phyloP scores from a whole-genome alignment of 1,284 basidiomycete species.

The Melampsora medusae region DNA sequence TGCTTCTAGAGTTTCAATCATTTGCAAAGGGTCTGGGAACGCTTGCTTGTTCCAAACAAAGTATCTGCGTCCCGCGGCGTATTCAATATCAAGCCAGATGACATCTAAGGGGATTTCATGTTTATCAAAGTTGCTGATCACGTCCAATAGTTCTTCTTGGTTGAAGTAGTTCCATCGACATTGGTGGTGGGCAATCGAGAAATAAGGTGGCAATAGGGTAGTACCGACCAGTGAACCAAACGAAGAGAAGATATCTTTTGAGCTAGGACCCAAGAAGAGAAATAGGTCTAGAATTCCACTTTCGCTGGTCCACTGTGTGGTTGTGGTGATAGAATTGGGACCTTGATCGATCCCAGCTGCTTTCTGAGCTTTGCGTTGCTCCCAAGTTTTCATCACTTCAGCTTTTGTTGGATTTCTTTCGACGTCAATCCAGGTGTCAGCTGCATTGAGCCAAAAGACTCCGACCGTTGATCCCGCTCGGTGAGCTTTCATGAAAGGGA shows the following conservation, averaged over 20 bases:
- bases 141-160: slow-evolving; percentile 81
- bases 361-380: slow-evolving; percentile 41
- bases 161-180: slow-evolving; percentile 91
- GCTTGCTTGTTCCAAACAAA: slow-evolving; percentile 84
- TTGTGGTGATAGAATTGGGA: slow-evolving; percentile 59
- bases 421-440: slow-evolving; percentile 95
- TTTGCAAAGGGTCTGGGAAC: slow-evolving; percentile 90
- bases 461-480: slow-evolving; percentile 75
- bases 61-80: slow-evolving; percentile 86
- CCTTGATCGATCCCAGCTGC: slow-evolving; percentile 42
- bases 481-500: slow-evolving; percentile 87
- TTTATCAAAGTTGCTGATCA: slow-evolving; percentile 83
- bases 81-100: slow-evolving; percentile 97
- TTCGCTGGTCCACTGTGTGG: slow-evolving; percentile 95
- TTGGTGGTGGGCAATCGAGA: slow-evolving; percentile 60
- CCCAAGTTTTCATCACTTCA: slow-evolving; percentile 44
- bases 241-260: slow-evolving; percentile 75
- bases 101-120: slow-evolving; percentile 94
- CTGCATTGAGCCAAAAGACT: slow-evolving; percentile 83
- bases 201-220: slow-evolving; percentile 80
- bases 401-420: slow-evolving; percentile 63
- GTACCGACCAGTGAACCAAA: slow-evolving; percentile 82
- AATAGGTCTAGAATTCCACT: slow-evolving; percentile 93
- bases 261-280: slow-evolving; percentile 83
- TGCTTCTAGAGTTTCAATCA: slow-evolving; percentile 84